Evolutionary conservation across 768 basidiomycete genomes (phyloP), one percentile per base, ranked within the genome.

Genomic region (Tylopilus balloui): DNA sequence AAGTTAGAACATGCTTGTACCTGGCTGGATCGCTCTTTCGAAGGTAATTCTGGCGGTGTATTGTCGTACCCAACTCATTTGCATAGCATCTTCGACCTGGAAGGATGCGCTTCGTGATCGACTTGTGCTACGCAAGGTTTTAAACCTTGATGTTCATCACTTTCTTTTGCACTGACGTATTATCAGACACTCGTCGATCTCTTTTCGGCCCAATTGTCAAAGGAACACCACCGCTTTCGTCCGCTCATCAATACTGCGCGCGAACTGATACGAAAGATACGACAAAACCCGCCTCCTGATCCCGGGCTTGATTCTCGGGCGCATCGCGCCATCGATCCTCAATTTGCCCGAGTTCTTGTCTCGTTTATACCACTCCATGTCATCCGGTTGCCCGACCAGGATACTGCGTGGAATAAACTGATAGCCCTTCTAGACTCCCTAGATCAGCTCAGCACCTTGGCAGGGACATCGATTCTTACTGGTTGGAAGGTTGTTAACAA

Each of bases 291-390:
- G 1, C 56, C 70, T 1, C 66, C 72, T 1, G 65, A 71, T 4
- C 76, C 73, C 3, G 52, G 51, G 0, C 59, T 68, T 5, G 62
- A 67, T 19, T 86, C 87, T 4, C 69, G 73, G 0, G 81, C 78
- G 0, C 64, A 60, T 15, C 66, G 73, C 3, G 79, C 78, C 2
- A 86, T 90, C 41, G 86, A 90, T 56, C 80, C 84, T 0, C 72
- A 76, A 44, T 77, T 88, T 40, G 76, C 80, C 2, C 80, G 87
- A n/a, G 73, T 75, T 23, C 71, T 91, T 2, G 80, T 79, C 39
- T 83, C 80, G 25, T 79, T 78, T 48, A 78, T 86, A 55, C 88
- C 88, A 0, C 76, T 86, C 17, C 79, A 84, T n/a, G 68, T 80
- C 5, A 68, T 88, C 9, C 67, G 72, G 21, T 58, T 83, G 1